Conservation (phyloP, 768 basidiomycete genomes). For the Xerocomus brunneocitrinus region DNA sequence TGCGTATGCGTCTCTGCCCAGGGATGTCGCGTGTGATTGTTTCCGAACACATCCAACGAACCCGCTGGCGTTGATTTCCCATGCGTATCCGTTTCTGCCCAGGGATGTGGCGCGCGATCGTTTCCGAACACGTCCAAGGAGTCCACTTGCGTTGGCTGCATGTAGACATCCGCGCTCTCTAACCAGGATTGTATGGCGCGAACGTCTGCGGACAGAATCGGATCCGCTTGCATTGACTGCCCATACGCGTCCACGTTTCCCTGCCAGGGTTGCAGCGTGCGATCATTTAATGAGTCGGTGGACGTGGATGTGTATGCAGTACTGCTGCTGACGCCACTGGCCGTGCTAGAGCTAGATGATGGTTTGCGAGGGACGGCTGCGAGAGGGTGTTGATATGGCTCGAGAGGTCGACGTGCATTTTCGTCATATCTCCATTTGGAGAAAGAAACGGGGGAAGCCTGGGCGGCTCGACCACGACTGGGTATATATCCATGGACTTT, state of each 20-base stretch:
- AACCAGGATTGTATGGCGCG: neutral
- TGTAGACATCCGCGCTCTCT: neutral
- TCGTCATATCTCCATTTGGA: neutral
- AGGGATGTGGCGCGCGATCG: neutral
- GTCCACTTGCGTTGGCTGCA: neutral
- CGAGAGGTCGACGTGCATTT: neutral
- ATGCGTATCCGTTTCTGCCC: neutral
- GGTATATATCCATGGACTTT: constrained; percentile 18
- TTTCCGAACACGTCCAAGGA: neutral
- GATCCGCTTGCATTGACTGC: neutral
- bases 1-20: neutral
- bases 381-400: neutral
- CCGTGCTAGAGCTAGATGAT: neutral
- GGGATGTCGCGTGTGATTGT: neutral
- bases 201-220: neutral
- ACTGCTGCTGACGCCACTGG: neutral
- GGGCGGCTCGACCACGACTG: neutral
- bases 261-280: neutral
- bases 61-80: too few relatives aligned
- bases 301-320: neutral
- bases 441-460: neutral
- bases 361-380: too few relatives aligned
- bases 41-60: neutral
- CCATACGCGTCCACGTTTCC: neutral
- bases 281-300: neutral